These are phyloP conservation scores for Paramecium sexaurelia DNA, from an alignment of 73 alveolate genomes.

Conservation along the genomic window DNA sequence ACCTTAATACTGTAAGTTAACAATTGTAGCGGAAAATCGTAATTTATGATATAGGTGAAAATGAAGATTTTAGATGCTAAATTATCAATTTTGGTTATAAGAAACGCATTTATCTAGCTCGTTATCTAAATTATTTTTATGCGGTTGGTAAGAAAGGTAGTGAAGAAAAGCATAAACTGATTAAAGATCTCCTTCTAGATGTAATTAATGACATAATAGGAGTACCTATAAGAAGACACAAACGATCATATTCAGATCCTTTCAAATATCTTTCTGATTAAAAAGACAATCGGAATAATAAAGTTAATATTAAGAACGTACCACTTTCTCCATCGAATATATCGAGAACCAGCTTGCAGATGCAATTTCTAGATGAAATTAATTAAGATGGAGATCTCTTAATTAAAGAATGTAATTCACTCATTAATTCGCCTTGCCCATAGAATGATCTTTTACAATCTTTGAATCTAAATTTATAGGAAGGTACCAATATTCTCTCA, in stretches of 20 bases:
- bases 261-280: slow-evolving; percentile 35
- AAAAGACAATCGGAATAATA: background rate
- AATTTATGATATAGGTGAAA: slow-evolving; percentile 9
- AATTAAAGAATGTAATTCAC: slow-evolving; percentile 28
- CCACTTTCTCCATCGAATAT: slow-evolving; percentile 24
- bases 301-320: background rate
- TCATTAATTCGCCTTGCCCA: background rate
- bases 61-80: background rate
- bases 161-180: background rate
- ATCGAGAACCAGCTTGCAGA: background rate
- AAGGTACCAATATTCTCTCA: slow-evolving; percentile 12
- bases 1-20: background rate
- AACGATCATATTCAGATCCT: slow-evolving; percentile 43
- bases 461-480: background rate
- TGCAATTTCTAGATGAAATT: slow-evolving; percentile 7
- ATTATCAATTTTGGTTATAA: background rate
- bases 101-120: background rate
- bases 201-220: slow-evolving; percentile 19
- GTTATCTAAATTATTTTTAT: slow-evolving; percentile 23
- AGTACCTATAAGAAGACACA: slow-evolving; percentile 30
- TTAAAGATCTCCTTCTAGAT: background rate
- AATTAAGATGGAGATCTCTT: slow-evolving; percentile 24
- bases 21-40: background rate
- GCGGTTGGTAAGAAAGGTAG: slow-evolving; percentile 10
- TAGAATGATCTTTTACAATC: slow-evolving; percentile 17